A percentile compares a stretch with the other conserved stretches of the same genome.
Evolutionary conservation across 768 basidiomycete species (phyloP).

Genomic region (Boletellus sp.): DNA sequence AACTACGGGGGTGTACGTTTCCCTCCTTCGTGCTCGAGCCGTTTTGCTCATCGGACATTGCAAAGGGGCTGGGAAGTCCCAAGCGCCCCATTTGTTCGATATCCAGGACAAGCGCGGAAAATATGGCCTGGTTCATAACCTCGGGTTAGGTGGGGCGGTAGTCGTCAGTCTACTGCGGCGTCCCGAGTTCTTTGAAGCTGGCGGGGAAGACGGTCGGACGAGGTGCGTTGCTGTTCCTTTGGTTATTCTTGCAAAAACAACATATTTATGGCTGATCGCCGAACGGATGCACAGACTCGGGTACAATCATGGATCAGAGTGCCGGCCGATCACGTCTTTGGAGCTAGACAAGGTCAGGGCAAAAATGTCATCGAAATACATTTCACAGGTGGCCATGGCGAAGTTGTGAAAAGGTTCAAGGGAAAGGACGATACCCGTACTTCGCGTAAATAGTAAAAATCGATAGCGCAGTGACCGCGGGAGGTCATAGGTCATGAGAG

Average conservation of each 20-base stretch:
- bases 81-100: slow-evolving; percentile 65
- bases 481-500: no score
- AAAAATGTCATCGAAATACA: slow-evolving; percentile 46
- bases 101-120: slow-evolving; percentile 62
- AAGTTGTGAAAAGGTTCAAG: slow-evolving; percentile 31
- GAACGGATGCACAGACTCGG: slow-evolving; percentile 49
- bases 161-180: slow-evolving; percentile 70
- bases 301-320: slow-evolving; percentile 74
- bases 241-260: neutral
- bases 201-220: slow-evolving; percentile 58
- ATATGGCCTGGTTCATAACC: slow-evolving; percentile 75
- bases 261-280: neutral
- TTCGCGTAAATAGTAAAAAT: neutral
- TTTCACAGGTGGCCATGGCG: slow-evolving; percentile 30
- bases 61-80: slow-evolving; percentile 75
- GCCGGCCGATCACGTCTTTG: slow-evolving; percentile 50
- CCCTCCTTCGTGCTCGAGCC: neutral
- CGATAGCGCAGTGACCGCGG: no score
- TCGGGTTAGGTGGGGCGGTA: slow-evolving; percentile 77
- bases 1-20: slow-evolving; percentile 59
- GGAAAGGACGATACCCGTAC: neutral
- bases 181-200: slow-evolving; percentile 67
- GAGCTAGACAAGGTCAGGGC: slow-evolving; percentile 77
- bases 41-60: neutral
- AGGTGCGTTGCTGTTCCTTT: slow-evolving; percentile 40